Conservation (phyloP, 306 rosid species). For the Prunus mira region DNA sequence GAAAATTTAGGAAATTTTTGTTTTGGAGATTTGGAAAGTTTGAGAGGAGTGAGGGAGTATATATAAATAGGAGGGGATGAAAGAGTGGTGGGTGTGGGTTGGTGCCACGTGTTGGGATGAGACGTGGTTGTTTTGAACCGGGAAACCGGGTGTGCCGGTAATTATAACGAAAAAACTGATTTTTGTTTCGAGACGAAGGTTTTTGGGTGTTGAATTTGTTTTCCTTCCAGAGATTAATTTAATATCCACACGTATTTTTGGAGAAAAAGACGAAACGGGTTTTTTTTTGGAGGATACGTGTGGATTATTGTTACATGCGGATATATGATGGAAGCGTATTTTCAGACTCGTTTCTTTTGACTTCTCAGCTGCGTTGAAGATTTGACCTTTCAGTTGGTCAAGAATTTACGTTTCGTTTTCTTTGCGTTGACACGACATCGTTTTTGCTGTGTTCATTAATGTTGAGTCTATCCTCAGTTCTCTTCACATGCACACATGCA, state of each 20-base stretch:
- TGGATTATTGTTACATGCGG: not conserved
- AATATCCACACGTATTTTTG: conserved; percentile 13
- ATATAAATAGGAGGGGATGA: conserved; percentile 22
- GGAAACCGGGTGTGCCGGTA: conserved; percentile 45
- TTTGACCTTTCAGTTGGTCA: not conserved
- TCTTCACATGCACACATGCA: not conserved
- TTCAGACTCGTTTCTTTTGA: conserved; percentile 24
- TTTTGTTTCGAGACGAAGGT: not conserved
- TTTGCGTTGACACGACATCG: not conserved
- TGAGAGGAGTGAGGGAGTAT: not conserved
- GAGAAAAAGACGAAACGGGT: not conserved
- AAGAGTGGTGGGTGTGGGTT: conserved; percentile 17
- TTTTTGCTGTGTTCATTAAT: not conserved
- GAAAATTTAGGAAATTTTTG: not conserved
- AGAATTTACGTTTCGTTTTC: not conserved
- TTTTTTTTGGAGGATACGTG: not conserved
- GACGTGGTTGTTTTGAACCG: conserved; percentile 16
- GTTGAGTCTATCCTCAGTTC: not conserved
- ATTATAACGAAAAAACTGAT: not conserved
- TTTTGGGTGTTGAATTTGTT: not conserved
- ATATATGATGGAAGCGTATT: not conserved
- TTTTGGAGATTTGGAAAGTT: not conserved
- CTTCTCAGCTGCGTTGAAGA: not conserved
- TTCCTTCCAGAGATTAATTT: conserved; percentile 24
- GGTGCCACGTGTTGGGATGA: conserved; percentile 25